Evolutionary conservation across 306 rosid genomes (phyloP).

Genomic region (Ormosia emarginata): DNA sequence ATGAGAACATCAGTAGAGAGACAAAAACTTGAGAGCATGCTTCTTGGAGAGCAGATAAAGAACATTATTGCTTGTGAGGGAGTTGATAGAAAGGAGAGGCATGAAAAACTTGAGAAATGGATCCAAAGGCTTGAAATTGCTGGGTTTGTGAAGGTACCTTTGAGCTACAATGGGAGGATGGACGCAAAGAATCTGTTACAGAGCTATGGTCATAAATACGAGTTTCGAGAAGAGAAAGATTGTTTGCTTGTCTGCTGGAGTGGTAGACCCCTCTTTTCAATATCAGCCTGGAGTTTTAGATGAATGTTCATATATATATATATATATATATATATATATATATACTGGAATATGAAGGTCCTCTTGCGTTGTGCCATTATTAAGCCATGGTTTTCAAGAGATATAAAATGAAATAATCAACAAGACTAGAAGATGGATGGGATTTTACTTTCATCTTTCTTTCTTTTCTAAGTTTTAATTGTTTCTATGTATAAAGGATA

Average conservation of each 20-base stretch:
- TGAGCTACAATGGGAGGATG: constrained; percentile 51
- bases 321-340: no score
- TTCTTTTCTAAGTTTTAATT: constrained; percentile 7
- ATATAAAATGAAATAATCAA: constrained; percentile 5
- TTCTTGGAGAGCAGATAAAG: constrained; percentile 76
- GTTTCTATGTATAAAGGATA: constrained; percentile 28
- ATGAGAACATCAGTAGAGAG: constrained; percentile 52
- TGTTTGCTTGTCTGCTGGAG: constrained; percentile 53
- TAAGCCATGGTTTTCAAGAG: background rate
- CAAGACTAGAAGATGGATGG: background rate
- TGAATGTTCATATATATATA: background rate
- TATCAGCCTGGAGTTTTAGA: constrained; percentile 55
- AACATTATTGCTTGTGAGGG: constrained; percentile 85
- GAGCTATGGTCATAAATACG: constrained; percentile 51
- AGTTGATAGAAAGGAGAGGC: constrained; percentile 65
- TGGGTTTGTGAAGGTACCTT: constrained; percentile 56
- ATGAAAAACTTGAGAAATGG: constrained; percentile 81
- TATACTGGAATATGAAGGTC: no score
- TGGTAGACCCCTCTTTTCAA: constrained; percentile 46
- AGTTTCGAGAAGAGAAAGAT: constrained; percentile 51
- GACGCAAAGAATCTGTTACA: constrained; percentile 51
- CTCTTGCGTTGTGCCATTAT: background rate
- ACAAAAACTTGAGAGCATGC: constrained; percentile 66
- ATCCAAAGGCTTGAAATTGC: constrained; percentile 53
- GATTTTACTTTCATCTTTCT: background rate